Evolutionary conservation across 73 alveolate species (phyloP).

Genomic region (Durusdinium trenchii): DNA sequence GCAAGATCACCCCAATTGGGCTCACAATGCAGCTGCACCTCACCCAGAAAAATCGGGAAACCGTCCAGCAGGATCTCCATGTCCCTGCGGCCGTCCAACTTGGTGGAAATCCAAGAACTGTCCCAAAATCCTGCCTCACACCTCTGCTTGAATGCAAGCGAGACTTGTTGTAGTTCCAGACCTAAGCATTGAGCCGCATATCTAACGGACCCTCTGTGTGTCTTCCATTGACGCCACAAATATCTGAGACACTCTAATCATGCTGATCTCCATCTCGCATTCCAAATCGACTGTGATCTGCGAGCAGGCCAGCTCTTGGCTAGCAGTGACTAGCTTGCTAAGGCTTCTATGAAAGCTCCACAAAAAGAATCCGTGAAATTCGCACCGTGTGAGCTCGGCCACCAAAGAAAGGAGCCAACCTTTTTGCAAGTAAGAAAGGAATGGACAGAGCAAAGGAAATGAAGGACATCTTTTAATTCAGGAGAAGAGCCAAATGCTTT

Average conservation of each 20-base stretch:
- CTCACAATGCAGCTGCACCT: background rate
- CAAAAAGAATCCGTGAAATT: background rate
- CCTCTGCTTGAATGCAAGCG: slow-evolving; percentile 97
- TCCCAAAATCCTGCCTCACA: slow-evolving; percentile 62
- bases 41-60: slow-evolving; percentile 96
- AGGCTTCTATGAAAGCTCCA: background rate
- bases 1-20: background rate
- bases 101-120: too few species aligned
- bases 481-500: background rate
- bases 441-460: background rate
- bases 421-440: background rate
- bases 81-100: slow-evolving; percentile 35
- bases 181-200: slow-evolving; percentile 15
- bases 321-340: background rate
- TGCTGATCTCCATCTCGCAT: slow-evolving; percentile 94
- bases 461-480: background rate
- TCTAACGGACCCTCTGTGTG: background rate
- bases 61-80: slow-evolving; percentile 96
- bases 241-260: slow-evolving; percentile 96
- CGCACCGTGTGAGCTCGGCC: slow-evolving; percentile 96
- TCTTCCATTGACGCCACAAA: background rate
- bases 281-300: slow-evolving; percentile 87
- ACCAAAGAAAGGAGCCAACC: slow-evolving; percentile 97
- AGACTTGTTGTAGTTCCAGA: slow-evolving; percentile 97
- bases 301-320: background rate